Evolutionary conservation across 2,329 filamentous ascomycete genomes (phyloP).

Genomic region (Talaromyces atroroseus): DNA sequence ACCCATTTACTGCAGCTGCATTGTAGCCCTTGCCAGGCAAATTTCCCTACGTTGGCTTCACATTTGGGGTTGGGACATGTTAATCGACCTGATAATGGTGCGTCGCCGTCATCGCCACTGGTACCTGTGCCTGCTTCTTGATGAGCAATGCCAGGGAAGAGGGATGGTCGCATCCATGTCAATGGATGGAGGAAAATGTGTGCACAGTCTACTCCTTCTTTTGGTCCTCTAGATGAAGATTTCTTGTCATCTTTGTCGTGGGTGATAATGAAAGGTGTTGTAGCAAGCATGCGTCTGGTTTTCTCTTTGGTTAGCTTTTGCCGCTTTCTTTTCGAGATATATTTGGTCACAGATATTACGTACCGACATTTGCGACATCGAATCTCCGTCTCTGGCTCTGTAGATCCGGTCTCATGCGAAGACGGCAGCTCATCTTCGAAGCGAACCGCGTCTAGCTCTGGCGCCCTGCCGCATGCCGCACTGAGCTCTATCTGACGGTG

Average conservation of each 20-base stretch:
- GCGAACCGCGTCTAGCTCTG: constrained; percentile 66
- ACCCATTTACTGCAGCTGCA: constrained; percentile 91
- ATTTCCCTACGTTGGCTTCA: constrained; percentile 78
- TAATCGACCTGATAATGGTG: constrained; percentile 75
- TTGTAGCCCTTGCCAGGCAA: constrained; percentile 91
- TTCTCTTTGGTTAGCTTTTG: not conserved
- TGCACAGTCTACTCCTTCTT: constrained; percentile 51
- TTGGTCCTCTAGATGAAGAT: not conserved
- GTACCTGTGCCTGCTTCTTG: not conserved
- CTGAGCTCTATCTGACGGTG: constrained; percentile 60
- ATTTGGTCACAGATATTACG: constrained; percentile 33
- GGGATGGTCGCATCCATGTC: constrained; percentile 84
- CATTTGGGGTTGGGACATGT: constrained; percentile 76
- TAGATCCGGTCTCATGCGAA: constrained; percentile 16
- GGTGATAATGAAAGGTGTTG: constrained; percentile 60
- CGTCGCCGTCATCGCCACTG: constrained; percentile 51
- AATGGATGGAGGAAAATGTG: constrained; percentile 90
- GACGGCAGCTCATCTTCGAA: constrained; percentile 57
- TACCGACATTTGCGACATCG: constrained; percentile 86
- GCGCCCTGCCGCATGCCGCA: constrained; percentile 70
- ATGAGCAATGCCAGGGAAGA: constrained; percentile 41
- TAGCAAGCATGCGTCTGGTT: constrained; percentile 55
- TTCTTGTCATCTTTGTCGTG: constrained; percentile 45
- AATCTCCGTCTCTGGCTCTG: constrained; percentile 50
- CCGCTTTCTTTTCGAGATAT: constrained; percentile 3